These are phyloP conservation scores for Diplocarpon mali DNA, from an alignment of 2,329 filamentous ascomycete genomes.

Conservation along the genomic window DNA sequence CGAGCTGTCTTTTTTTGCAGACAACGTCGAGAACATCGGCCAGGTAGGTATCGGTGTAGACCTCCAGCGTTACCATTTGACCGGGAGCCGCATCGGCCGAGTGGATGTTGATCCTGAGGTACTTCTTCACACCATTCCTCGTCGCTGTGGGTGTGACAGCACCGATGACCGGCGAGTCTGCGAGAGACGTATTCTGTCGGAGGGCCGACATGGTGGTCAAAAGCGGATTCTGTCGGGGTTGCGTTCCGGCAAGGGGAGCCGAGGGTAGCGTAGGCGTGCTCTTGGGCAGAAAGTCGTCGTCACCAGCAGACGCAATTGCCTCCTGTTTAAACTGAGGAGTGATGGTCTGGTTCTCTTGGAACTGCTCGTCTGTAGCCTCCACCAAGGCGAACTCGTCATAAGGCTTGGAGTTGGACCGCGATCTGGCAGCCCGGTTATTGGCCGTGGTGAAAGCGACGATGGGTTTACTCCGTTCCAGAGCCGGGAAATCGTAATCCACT, in stretches of 20 bases:
- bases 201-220: constrained; percentile 44
- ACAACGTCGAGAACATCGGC: constrained; percentile 71
- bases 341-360: constrained; percentile 54
- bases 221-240: constrained; percentile 42
- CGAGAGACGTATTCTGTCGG: constrained; percentile 40
- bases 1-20: constrained; percentile 65
- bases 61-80: constrained; percentile 62
- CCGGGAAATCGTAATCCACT: constrained; percentile 75
- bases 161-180: constrained; percentile 42
- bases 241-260: constrained; percentile 27
- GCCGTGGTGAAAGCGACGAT: constrained; percentile 73
- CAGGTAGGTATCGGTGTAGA: constrained; percentile 74
- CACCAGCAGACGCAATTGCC: constrained; percentile 28
- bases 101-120: constrained; percentile 61
- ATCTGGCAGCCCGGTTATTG: constrained; percentile 53
- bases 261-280: constrained; percentile 19
- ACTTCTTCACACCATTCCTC: constrained; percentile 50
- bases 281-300: constrained; percentile 33
- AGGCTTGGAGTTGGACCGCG: constrained; percentile 60
- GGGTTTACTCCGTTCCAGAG: constrained; percentile 61
- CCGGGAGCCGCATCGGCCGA: constrained; percentile 59
- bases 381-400: constrained; percentile 78
- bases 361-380: constrained; percentile 57
- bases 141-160: constrained; percentile 26
- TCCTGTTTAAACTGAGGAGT: constrained; percentile 58